Base-by-base conservation (phyloP, 768 basidiomycete species). In the Naematelia aurantialba region DNA sequence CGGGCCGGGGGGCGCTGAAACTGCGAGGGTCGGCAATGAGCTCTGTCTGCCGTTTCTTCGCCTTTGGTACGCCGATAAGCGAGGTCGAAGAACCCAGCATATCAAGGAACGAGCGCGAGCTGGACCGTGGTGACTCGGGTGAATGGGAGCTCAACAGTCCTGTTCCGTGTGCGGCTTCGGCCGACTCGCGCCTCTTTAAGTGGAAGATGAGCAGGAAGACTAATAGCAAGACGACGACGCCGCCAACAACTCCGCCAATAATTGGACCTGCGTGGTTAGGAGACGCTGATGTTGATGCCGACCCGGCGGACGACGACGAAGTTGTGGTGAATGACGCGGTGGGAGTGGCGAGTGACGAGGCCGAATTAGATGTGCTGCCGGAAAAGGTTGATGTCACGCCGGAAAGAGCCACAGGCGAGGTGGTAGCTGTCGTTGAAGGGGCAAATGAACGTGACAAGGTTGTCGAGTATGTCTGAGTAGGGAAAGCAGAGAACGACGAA, bases 371-470 rank as follows among this genome's bases (percentile, higher is more conserved):
- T 25, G 50, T 22, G 39, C 48, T 50, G 3, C 42, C 4, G n/a
- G n/a, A n/a, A n/a, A n/a, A n/a, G n/a, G n/a, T n/a, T n/a, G n/a
- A n/a, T n/a, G n/a, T n/a, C n/a, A n/a, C n/a, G n/a, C n/a, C n/a
- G n/a, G n/a, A n/a, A n/a, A n/a, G n/a, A n/a, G n/a, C n/a, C n/a
- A n/a, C n/a, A n/a, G n/a, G n/a, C 5, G 61, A 19, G 19, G 54
- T 24, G 21, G 48, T 54, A 30, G 50, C 8, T 12, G 51, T 39
- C 22, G 60, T 12, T 17, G 12, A 11, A 22, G 68, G 44, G n/a
- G 55, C 39, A 48, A 66, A 63, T 25, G 68, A 63, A n/a, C 70
- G 63, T n/a, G 68, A 69, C 14, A 72, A 60, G 24, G 67, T 72
- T 2, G 66, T 64, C 8, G 63, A 22, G 42, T 61, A 59, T 50